phyloP scores from a whole-genome alignment of 768 basidiomycete species.

The Trichaptum fuscoviolaceum region DNA sequence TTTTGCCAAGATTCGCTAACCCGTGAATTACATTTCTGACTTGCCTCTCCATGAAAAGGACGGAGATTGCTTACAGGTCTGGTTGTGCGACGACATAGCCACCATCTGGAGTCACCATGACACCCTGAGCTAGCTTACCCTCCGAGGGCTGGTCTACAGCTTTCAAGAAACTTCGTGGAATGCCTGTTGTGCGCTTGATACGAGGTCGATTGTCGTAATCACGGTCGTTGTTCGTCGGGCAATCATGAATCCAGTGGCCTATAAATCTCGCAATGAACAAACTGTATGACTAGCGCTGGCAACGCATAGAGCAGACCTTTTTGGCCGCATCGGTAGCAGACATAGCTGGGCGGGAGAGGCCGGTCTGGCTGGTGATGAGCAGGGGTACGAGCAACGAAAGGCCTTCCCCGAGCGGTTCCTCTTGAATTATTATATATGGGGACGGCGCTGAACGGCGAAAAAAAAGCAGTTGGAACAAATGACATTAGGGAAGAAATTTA shows the following conservation, averaged over 20 bases:
- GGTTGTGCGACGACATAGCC: conserved; percentile 97
- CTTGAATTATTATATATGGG: conserved; percentile 63
- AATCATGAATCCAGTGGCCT: conserved; percentile 99
- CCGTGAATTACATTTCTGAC: conserved; percentile 2
- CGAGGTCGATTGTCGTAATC: conserved; percentile 92
- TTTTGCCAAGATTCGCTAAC: conserved; percentile 91
- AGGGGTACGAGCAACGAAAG: conserved; percentile 39
- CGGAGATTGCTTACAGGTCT: conserved; percentile 65
- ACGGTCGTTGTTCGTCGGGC: conserved; percentile 94
- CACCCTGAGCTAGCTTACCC: conserved; percentile 70
- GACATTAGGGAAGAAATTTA: conserved; percentile 73
- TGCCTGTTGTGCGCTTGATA: conserved; percentile 97
- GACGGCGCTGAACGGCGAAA: conserved; percentile 49
- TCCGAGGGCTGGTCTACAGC: conserved; percentile 84
- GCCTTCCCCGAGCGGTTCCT: conserved; percentile 63
- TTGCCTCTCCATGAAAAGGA: neutral
- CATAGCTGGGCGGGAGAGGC: conserved; percentile 90
- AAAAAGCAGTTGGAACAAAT: conserved; percentile 33
- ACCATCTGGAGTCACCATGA: conserved; percentile 99
- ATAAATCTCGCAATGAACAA: conserved; percentile 5
- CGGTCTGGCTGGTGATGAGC: conserved; percentile 58
- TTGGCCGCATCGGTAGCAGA: conserved; percentile 97
- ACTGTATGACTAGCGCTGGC: neutral
- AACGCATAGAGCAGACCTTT: conserved; percentile 59
- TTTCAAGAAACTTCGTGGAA: conserved; percentile 95